These are phyloP conservation scores for Aquilaria yunnanensis DNA, from an alignment of 345 rosid species.

Conservation along the genomic window DNA sequence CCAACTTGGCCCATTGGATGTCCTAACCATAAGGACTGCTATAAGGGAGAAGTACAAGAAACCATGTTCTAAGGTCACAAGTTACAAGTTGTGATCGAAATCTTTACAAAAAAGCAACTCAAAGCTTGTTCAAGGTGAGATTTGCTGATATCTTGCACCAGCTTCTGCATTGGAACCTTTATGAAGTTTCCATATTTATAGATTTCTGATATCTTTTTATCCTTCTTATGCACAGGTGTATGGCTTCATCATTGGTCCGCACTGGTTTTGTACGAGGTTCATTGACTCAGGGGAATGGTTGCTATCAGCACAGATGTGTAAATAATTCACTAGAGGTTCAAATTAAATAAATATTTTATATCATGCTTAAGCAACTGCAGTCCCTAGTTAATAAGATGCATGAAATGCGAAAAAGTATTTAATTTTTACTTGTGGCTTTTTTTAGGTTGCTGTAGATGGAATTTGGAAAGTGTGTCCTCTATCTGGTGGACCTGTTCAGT, in stretches of 20 bases:
- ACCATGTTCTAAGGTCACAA: no score
- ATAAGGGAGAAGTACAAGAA: no score
- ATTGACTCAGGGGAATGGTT: conserved; percentile 90
- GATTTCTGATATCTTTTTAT: conserved; percentile 20
- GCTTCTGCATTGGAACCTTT: background rate
- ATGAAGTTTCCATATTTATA: conserved; percentile 1
- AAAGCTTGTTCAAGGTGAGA: conserved; percentile 55
- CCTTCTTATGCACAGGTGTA: conserved; percentile 52
- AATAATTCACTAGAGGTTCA: conserved; percentile 79
- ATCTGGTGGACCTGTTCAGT: conserved; percentile 87
- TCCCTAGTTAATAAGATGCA: no score
- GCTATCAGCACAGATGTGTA: conserved; percentile 91
- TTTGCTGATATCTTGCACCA: background rate
- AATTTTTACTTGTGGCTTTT: conserved; percentile 4
- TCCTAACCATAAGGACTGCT: no score
- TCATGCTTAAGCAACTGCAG: no score
- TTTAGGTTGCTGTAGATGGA: conserved; percentile 97
- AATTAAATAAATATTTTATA: background rate
- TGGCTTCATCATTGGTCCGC: conserved; percentile 97
- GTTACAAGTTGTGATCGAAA: no score
- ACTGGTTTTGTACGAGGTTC: conserved; percentile 96
- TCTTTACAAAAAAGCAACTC: no score
- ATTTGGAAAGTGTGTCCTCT: conserved; percentile 85
- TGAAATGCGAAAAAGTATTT: background rate
- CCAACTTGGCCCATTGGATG: no score